Evolutionary conservation across 2,329 filamentous ascomycete species (phyloP).

Genomic region (Apiospora kogelbergensis): DNA sequence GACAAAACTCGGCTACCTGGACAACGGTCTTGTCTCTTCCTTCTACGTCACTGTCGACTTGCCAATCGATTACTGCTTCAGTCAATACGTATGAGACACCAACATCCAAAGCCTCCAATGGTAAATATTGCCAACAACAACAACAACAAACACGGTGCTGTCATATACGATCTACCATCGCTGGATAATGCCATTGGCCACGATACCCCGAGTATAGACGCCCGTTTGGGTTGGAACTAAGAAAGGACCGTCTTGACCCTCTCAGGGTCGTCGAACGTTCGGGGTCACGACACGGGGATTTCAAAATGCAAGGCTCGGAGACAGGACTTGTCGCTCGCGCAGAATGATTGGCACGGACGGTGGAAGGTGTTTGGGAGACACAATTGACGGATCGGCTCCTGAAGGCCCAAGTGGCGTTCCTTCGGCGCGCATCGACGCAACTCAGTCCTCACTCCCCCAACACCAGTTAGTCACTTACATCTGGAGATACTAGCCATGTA

Average conservation of each 20-base stretch:
- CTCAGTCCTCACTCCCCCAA: neutral
- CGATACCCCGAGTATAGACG: neutral
- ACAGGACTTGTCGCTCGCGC: neutral
- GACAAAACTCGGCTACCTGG: neutral
- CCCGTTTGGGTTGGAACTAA: neutral
- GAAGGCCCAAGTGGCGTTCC: neutral
- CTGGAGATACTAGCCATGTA: neutral
- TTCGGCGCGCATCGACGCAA: neutral
- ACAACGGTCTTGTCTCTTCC: neutral
- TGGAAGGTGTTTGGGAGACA: neutral
- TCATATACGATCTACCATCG: too few species aligned
- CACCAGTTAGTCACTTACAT: neutral
- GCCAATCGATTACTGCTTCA: neutral
- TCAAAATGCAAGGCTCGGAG: neutral
- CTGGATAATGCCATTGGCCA: neutral
- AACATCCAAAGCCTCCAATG: neutral
- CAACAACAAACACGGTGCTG: too few species aligned
- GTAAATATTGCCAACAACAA: neutral
- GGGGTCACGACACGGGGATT: neutral
- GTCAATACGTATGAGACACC: neutral
- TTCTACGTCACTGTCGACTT: neutral
- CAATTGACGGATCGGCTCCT: neutral
- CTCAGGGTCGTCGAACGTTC: too few species aligned
- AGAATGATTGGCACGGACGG: neutral
- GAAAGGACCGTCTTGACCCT: neutral